These are phyloP conservation scores for Lichtheimia hyalospora DNA, from an alignment of 371 early-diverging fungal genomes.

Conservation along the genomic window DNA sequence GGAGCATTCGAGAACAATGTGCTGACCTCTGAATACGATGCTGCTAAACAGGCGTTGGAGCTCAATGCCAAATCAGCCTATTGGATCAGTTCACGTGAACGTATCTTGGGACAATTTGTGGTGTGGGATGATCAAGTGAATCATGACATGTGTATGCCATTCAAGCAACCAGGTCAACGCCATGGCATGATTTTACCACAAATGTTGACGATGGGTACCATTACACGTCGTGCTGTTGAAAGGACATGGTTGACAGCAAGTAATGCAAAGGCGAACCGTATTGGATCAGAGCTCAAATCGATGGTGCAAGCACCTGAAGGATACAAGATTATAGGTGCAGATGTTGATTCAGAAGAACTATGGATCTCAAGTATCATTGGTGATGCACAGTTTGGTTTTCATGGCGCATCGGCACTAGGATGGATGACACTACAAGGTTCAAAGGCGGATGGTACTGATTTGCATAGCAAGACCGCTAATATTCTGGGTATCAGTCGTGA, in stretches of 20 bases:
- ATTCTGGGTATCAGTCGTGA: slow-evolving; percentile 89
- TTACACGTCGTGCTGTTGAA: slow-evolving; percentile 96
- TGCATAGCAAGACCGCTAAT: slow-evolving; percentile 91
- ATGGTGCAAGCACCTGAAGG: slow-evolving; percentile 82
- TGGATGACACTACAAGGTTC: slow-evolving; percentile 98
- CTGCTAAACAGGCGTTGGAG: slow-evolving; percentile 81
- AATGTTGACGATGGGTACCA: slow-evolving; percentile 92
- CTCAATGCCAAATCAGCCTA: slow-evolving; percentile 85
- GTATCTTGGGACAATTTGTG: slow-evolving; percentile 86
- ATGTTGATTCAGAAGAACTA: slow-evolving; percentile 96
- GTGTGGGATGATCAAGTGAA: slow-evolving; percentile 62
- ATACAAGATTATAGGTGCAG: slow-evolving; percentile 92
- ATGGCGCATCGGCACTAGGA: slow-evolving; percentile 93
- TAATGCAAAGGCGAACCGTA: slow-evolving; percentile 86
- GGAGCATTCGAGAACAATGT: slow-evolving; percentile 77
- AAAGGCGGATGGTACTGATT: slow-evolving; percentile 87
- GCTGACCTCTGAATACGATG: slow-evolving; percentile 67
- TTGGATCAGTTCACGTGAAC: slow-evolving; percentile 89
- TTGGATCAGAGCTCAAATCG: slow-evolving; percentile 95
- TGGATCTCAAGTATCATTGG: slow-evolving; percentile 97
- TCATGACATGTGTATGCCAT: slow-evolving; percentile 49
- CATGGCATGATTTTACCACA: slow-evolving; percentile 92
- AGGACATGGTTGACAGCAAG: slow-evolving; percentile 95
- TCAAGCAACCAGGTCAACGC: slow-evolving; percentile 12
- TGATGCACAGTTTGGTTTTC: slow-evolving; percentile 91